Evolutionary conservation across 495 filamentous ascomycete genomes (phyloP).

Genomic region (Trichoderma parareesei): DNA sequence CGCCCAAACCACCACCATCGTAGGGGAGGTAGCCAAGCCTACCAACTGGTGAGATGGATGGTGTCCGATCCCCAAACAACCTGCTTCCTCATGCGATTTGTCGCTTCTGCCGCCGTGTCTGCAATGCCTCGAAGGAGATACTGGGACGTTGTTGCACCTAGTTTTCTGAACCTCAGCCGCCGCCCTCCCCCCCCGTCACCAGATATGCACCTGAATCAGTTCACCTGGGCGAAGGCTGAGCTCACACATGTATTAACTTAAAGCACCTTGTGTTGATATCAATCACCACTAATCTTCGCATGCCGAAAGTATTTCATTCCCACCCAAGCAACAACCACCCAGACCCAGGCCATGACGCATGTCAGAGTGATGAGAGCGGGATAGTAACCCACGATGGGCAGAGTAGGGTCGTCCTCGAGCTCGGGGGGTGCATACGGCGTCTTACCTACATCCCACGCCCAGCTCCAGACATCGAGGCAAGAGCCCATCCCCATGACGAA

Average conservation of each 20-base stretch:
- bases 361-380: constrained; percentile 88
- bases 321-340: constrained; percentile 94
- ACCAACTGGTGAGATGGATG: no score
- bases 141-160: no score
- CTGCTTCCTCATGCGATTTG: no score
- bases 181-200: neutral
- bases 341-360: constrained; percentile 96
- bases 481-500: constrained; percentile 95
- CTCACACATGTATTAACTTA: neutral
- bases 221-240: no score
- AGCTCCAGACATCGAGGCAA: constrained; percentile 96
- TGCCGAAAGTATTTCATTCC: constrained; percentile 99
- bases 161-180: no score
- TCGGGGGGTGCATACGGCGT: constrained; percentile 90
- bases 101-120: no score
- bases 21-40: no score
- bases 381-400: constrained; percentile 96
- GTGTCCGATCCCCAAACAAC: no score
- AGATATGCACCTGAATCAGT: no score
- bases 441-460: constrained; percentile 98
- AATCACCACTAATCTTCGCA: constrained; percentile 67
- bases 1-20: no score
- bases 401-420: constrained; percentile 82
- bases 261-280: neutral
- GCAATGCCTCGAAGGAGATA: no score